Base-by-base conservation (phyloP, 768 basidiomycete species). In the Trametes coccinea region DNA sequence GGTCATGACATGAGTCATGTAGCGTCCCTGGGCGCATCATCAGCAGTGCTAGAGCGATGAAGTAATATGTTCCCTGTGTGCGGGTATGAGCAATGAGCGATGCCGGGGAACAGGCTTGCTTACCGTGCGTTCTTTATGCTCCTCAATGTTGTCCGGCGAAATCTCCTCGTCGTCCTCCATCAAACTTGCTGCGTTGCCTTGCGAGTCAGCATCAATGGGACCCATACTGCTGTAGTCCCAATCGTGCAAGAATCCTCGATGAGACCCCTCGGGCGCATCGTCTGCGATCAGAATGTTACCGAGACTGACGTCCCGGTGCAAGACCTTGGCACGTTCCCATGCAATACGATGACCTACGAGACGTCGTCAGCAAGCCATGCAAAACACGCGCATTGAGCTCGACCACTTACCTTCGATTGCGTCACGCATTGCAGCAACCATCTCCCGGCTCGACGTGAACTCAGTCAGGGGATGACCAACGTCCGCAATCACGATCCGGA, bases 241-340 rank as follows among this genome's bases (percentile, higher is more conserved):
- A 39, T 66, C 65, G 34, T 53, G 53, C 16, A 63, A 30, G 61
- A 66, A 63, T 11, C 55, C 64, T 10, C 17, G 27, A 41, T 47
- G 44, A 1, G 17, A n/a, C 3, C 14, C 5, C 4, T 16, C 47
- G 3, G 4, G 2, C 5, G 29, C 5, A 8, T 62, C 55, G 33
- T 52, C 53, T 0, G 50, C 43, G n/a, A 66, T 55, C 16, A 66
- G 29, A 6, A 66, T 52, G 39, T 66, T 66, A 0, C 65, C 65
- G 4, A 55, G 45, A 29, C 65, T 66, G 33, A 66, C 39, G 27
- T 66, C 65, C 11, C 65, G 58, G 17, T 66, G 65, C 14, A 66
- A 13, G 27, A 66, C 30, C 11, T 61, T 57, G 0, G 45, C 47
- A 10, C 44, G 30, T 11, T 53, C 43, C 45, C 37, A 59, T 0